These are phyloP conservation scores for Backusella morwellensis DNA, from an alignment of 192 early-diverging fungal species.

Conservation along the genomic window DNA sequence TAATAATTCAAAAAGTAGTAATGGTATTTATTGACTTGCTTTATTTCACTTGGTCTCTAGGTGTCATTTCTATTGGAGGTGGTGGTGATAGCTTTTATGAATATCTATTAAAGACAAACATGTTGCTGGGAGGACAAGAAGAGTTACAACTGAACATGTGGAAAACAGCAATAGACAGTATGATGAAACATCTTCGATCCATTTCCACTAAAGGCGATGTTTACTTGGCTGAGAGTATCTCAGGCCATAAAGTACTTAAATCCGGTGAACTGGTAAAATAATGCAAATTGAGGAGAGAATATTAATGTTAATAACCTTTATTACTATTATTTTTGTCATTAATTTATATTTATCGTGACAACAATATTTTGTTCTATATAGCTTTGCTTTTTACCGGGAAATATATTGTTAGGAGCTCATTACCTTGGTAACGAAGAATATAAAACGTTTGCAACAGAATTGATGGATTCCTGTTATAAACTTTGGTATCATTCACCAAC, in stretches of 20 bases:
- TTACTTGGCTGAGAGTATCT: slow-evolving; percentile 12
- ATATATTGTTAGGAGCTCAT: slow-evolving; percentile 45
- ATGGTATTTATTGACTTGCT: neutral
- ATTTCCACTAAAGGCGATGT: slow-evolving; percentile 12
- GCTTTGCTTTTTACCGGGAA: slow-evolving; percentile 55
- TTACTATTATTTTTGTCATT: neutral
- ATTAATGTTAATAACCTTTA: neutral
- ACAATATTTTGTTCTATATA: slow-evolving; percentile 12
- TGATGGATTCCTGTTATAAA: slow-evolving; percentile 47
- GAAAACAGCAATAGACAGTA: slow-evolving; percentile 26
- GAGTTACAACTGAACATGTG: slow-evolving; percentile 35
- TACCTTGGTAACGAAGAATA: slow-evolving; percentile 34
- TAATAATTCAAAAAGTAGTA: neutral
- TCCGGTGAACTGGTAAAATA: slow-evolving; percentile 31
- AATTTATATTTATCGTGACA: neutral
- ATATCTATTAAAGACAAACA: slow-evolving; percentile 58
- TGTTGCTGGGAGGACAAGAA: slow-evolving; percentile 43
- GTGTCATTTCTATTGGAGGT: slow-evolving; percentile 39
- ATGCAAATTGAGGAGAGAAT: neutral
- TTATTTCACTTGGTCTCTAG: neutral
- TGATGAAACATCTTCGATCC: slow-evolving; percentile 25
- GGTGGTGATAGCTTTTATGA: slow-evolving; percentile 60
- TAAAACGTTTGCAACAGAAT: slow-evolving; percentile 37
- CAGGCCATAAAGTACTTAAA: slow-evolving; percentile 5
- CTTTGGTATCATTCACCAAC: slow-evolving; percentile 42